Conservation (phyloP, 1,139 yeast species). For the Geotrichum candidum region DNA sequence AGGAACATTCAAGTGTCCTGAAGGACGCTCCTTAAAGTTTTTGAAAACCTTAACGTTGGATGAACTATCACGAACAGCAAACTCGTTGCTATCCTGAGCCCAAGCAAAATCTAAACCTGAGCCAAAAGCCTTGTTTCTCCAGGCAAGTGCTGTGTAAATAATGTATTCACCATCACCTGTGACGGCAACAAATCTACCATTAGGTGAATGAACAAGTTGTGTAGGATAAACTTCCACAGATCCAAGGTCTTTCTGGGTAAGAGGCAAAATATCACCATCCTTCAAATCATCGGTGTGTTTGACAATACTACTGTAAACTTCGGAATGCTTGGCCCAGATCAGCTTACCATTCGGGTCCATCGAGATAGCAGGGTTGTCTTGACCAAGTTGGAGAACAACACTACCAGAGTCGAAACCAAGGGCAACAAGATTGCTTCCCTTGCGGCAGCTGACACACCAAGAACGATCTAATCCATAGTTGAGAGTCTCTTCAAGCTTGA, state of each 20-base stretch:
- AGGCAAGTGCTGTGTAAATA: conserved; percentile 91
- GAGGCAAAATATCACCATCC: conserved; percentile 73
- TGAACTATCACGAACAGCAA: conserved; percentile 71
- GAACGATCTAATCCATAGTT: conserved; percentile 91
- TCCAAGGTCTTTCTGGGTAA: conserved; percentile 85
- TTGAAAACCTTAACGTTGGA: conserved; percentile 65
- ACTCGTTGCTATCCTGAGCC: conserved; percentile 86
- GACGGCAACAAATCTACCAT: conserved; percentile 94
- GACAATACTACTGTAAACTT: conserved; percentile 77
- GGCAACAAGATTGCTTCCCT: conserved; percentile 74
- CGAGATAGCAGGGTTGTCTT: conserved; percentile 88
- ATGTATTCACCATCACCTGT: conserved; percentile 98
- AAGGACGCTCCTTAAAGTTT: conserved; percentile 74
- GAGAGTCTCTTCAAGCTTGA: conserved; percentile 76
- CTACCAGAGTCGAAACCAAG: conserved; percentile 95
- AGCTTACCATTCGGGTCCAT: conserved; percentile 91
- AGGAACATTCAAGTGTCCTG: conserved; percentile 50
- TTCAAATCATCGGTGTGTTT: conserved; percentile 48
- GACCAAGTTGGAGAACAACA: conserved; percentile 79
- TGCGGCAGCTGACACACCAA: conserved; percentile 86
- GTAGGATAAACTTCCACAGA: conserved; percentile 90
- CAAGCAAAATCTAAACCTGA: conserved; percentile 87
- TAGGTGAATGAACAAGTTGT: conserved; percentile 82
- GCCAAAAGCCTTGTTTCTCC: conserved; percentile 96
- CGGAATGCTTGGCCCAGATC: conserved; percentile 86